Evolutionary conservation across 2,329 filamentous ascomycete genomes (phyloP).

Genomic region (Epichloe uncinata): DNA sequence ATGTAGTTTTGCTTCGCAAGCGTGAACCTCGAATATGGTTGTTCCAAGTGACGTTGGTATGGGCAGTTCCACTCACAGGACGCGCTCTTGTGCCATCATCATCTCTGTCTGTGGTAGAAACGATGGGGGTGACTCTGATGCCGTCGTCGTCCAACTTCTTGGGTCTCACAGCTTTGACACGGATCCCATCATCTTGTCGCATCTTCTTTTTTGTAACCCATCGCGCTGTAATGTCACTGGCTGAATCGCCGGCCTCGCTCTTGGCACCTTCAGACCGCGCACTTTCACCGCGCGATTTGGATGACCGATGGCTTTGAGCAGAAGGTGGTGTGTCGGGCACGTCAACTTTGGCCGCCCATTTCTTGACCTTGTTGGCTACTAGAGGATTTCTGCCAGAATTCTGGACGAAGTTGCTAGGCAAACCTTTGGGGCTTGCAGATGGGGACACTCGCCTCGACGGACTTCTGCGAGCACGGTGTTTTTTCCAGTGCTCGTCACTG

Average conservation of each 20-base stretch:
- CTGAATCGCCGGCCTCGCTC: conserved; percentile 15
- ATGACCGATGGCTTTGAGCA: conserved; percentile 21
- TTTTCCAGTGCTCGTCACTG: conserved; percentile 84
- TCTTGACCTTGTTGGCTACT: conserved; percentile 45
- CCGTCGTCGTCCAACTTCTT: conserved; percentile 22
- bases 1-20: conserved; percentile 16
- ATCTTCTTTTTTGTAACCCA: conserved; percentile 3
- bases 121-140: conserved; percentile 28
- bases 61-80: conserved; percentile 15
- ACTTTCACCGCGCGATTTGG: conserved; percentile 20
- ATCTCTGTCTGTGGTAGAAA: not conserved
- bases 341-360: conserved; percentile 47
- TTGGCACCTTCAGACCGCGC: conserved; percentile 14
- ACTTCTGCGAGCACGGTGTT: conserved; percentile 39
- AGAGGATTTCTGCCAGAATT: conserved; percentile 40
- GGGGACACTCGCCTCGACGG: conserved; percentile 29
- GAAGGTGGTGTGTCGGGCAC: conserved; percentile 27
- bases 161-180: conserved; percentile 9
- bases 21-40: conserved; percentile 10
- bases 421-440: conserved; percentile 12
- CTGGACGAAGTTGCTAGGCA: conserved; percentile 47
- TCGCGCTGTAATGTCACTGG: conserved; percentile 16
- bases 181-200: conserved; percentile 16
- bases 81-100: conserved; percentile 20
- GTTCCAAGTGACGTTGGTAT: conserved; percentile 11